Percentiles rank a stretch among this genome's conserved stretches.
These are phyloP conservation scores for Santalum album DNA, from an alignment of 164 flowering plant genomes.

Conservation along the genomic window DNA sequence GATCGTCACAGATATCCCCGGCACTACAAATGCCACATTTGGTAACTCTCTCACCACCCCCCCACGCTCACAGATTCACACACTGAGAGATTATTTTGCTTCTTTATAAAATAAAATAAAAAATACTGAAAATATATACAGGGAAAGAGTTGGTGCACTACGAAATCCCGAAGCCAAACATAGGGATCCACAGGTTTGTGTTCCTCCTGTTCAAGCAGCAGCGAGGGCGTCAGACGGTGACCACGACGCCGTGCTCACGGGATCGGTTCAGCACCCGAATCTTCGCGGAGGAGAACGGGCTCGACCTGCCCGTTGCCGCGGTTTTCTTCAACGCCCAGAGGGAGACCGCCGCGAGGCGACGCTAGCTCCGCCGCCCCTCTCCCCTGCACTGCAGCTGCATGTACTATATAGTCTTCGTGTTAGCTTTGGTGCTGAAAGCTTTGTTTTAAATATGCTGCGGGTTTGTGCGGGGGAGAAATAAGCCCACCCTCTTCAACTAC, in stretches of 20 bases:
- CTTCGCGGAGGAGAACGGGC: slow-evolving; percentile 57
- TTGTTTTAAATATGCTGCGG: too few species aligned
- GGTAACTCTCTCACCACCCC: slow-evolving; percentile 28
- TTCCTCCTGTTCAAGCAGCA: slow-evolving; percentile 71
- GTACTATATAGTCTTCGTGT: too few species aligned
- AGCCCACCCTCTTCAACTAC: too few species aligned
- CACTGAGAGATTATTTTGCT: too few species aligned
- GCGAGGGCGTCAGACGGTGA: slow-evolving; percentile 36
- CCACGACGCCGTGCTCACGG: slow-evolving; percentile 36
- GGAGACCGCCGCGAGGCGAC: slow-evolving; percentile 85
- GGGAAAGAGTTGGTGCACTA: slow-evolving; percentile 66
- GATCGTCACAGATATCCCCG: slow-evolving; percentile 89
- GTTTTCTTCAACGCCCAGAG: slow-evolving; percentile 83
- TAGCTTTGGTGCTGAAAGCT: too few species aligned
- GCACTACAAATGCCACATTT: slow-evolving; percentile 79
- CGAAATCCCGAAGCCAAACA: slow-evolving; percentile 79
- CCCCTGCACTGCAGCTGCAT: too few species aligned
- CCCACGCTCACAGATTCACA: too few species aligned
- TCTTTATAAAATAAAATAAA: too few species aligned
- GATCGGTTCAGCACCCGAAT: slow-evolving; percentile 57
- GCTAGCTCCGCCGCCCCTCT: slow-evolving; percentile 8
- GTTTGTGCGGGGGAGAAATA: too few species aligned
- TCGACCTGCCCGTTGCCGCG: slow-evolving; percentile 82
- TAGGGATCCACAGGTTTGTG: slow-evolving; percentile 89
- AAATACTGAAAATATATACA: slow-evolving; percentile 8